Conservation (phyloP, 2,329 filamentous ascomycete genomes). For the Epichloe gansuensis region DNA sequence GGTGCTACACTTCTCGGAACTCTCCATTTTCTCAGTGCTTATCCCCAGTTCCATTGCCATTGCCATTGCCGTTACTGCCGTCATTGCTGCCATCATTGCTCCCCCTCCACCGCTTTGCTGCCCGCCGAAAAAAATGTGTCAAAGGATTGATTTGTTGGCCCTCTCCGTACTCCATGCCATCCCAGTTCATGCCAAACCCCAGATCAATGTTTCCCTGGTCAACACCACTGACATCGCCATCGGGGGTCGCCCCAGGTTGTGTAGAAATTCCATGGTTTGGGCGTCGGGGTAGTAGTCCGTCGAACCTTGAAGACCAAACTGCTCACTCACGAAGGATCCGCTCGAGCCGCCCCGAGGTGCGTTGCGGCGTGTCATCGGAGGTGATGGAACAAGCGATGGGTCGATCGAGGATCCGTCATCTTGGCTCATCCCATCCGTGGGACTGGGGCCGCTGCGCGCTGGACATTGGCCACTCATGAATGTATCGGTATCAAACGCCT, state of each 20-base stretch:
- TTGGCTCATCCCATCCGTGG: constrained; percentile 17
- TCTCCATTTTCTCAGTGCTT: not conserved
- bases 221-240: constrained; percentile 20
- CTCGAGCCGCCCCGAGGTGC: constrained; percentile 18
- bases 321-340: constrained; percentile 21
- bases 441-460: constrained; percentile 19
- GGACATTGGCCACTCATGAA: constrained; percentile 19
- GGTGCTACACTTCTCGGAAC: no score
- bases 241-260: constrained; percentile 24
- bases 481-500: constrained; percentile 22
- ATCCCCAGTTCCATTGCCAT: not conserved
- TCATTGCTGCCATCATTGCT: constrained; percentile 14
- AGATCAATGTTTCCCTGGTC: constrained; percentile 46
- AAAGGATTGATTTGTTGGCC: constrained; percentile 52
- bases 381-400: constrained; percentile 33
- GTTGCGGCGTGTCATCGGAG: constrained; percentile 24
- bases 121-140: constrained; percentile 60
- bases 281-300: constrained; percentile 36
- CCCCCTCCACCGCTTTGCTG: constrained; percentile 24
- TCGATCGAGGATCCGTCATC: constrained; percentile 23
- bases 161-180: constrained; percentile 48
- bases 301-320: constrained; percentile 21
- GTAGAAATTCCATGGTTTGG: constrained; percentile 42
- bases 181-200: constrained; percentile 55
- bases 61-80: not conserved